Evolutionary conservation across 2,329 filamentous ascomycete species (phyloP), one percentile per base, ranked within the genome.

Genomic region (Beauveria asiatica): DNA sequence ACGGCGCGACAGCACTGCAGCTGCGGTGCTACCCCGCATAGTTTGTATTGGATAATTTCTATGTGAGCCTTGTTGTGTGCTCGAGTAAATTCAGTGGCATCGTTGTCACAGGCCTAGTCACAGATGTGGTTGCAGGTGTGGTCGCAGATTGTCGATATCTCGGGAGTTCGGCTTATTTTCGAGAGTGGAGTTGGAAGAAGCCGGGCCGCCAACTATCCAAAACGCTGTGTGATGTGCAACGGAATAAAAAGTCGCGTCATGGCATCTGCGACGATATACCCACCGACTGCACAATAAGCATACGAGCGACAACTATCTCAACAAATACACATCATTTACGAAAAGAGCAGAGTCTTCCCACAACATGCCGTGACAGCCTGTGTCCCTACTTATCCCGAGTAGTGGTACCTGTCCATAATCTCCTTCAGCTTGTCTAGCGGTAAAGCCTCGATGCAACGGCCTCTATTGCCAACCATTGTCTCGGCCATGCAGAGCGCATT

Each of bases 401-500:
- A 59, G 30, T 51, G 49, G n/a, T 62, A 76, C 62, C 72, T 74
- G 13, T 70, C 70, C 69, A 81, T 72, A 9, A 80, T 70, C 17
- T 72, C 70, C 64, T 72, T 76, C 1, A 80, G 68, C 61, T 68
- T 69, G 7, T 77, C 74, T 45, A 80, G 67, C 6, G 78, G 77
- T 45, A 82, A 68, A 0, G 74, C 79, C 53, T 80, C 76, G 3
- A 81, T 69, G 56, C 66, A 76, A 16, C 70, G 68, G 1, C 76
- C 80, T 23, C 75, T 70, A 56, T 78, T 75, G 0, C 82, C 82
- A 2, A 74, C 75, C 72, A 83, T 80, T 0, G 78, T 81, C 65
- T 82, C 78, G 1, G 83, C 81, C 70, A 79, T 83, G 63, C 78
- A 83, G 16, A 86, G 71, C 1, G 80, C 79, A 67, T 87, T 86